Evolutionary conservation across 208 protist species (phyloP).

Genomic region (Leishmania major): DNA sequence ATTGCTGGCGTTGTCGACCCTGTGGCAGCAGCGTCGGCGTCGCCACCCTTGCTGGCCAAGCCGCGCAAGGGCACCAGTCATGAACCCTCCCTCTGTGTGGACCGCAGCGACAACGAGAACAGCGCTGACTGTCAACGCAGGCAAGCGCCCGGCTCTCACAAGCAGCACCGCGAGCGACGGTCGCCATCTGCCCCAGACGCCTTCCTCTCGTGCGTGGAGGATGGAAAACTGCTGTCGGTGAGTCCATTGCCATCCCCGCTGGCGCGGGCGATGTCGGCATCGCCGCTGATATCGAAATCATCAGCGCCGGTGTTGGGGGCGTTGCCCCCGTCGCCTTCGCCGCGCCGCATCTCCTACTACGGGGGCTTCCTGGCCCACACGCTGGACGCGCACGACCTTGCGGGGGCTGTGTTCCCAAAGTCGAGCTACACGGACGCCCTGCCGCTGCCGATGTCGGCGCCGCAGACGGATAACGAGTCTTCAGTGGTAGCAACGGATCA

Average conservation of each 20-base stretch:
- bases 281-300: background rate
- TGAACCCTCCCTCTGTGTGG: background rate
- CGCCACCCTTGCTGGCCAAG: background rate
- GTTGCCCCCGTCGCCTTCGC: background rate
- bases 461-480: background rate
- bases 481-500: too few relatives aligned
- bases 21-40: background rate
- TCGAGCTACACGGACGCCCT: background rate
- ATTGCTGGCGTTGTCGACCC: background rate
- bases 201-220: background rate
- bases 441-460: background rate
- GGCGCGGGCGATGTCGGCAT: background rate
- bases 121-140: background rate
- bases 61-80: background rate
- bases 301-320: background rate
- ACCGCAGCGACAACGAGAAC: background rate
- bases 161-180: background rate
- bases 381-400: conserved; percentile 11
- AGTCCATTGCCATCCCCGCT: background rate
- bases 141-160: background rate
- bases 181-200: background rate
- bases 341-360: conserved; percentile 30
- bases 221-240: background rate
- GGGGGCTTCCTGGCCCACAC: conserved; percentile 26
- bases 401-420: background rate